Evolutionary conservation across 345 rosid species (phyloP), one percentile per base, ranked within the genome.

Genomic region (Eucalyptus dawsonii): DNA sequence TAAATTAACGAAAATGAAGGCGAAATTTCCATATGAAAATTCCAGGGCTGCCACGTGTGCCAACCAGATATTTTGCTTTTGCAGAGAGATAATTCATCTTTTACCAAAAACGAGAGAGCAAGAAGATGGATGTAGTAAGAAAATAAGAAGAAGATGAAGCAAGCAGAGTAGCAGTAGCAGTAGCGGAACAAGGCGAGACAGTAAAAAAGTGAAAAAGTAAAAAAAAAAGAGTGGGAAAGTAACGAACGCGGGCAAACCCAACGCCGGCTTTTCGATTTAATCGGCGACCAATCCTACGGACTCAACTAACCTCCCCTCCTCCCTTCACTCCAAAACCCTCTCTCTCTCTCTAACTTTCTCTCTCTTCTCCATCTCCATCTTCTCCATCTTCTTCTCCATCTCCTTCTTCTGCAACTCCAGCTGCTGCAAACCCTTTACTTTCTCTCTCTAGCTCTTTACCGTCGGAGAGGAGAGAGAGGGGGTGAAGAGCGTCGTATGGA

Each of bases 121-220:
- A n/a, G 37, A 7, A n/a, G 34, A n/a, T 4, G 3, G 3, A 65
- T 14, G 3, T 4, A 15, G 3, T 4, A 15, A 15, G 9, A n/a
- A 65, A 65, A 11, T 11, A 3, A 0, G 19, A 62, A 14, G 69
- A 29, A 29, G 72, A 60, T 11, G 34, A 34, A 34, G 34, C 34
- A 34, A 34, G 34, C 34, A 34, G 34, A 34, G 27, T 0, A 56
- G 60, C 11, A 22, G 25, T 53, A 21, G 62, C 27, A 22, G 60
- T 5, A 9, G 62, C 62, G 4, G 62, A 12, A 4, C 62, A 9
- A 24, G 2, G 62, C 13, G 1, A 10, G 62, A 9, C 27, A 3
- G 62, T 56, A 56, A 56, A 56, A 56, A 56, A 11, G 24, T 19
- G 5, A 9, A 56, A 56, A 12, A 6, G 31, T 27, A 12, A 62